Base-by-base conservation (phyloP, 1,284 basidiomycete species). In the Ustilago xerochloae region DNA sequence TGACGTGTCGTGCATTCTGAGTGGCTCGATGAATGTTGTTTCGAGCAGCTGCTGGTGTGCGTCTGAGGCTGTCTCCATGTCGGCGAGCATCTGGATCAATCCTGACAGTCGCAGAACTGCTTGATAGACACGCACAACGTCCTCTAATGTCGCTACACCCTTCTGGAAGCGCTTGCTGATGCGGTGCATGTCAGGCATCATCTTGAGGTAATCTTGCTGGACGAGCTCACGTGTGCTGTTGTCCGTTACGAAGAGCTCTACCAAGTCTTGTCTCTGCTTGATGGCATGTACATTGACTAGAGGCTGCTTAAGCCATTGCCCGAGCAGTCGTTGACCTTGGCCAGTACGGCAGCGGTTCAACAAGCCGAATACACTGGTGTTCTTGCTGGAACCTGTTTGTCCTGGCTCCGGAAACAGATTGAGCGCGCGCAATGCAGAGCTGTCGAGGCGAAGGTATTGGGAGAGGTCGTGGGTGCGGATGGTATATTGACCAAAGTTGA, bases 341-440 rank as follows among this genome's bases (percentile, higher is more conserved):
- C 92, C 91, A 1, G 97, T 99, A 85, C 96, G 97, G 87, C 97
- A 98, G 76, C 92, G 92, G 84, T 99, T 97, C 68, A 99, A 85
- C 20, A 97, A 86, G 0, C 95, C 94, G 62, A 93, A 91, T 5
- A 99, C 84, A 20, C 93, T 97, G 15, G 78, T 78, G 43, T 77
- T 77, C 33, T 79, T 79, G 63, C 65, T 76, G 3, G 64, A 63
- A 0, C 65, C 59, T 0, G 65, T 69, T 55, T 75, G 70, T 1
- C 72, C 72, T 10, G 81, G 73, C 18, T 89, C 88, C 45, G 95
- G 93, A 53, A 93, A 90, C 13, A 98, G 87, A 80, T 93, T 94
- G 32, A 99, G 87, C 0, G 97, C 96, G 32, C 93, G 90, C 18
- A 99, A 87, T 0, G 97, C 97, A 69, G 94, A 96, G 1, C 94